Evolutionary conservation across 1,284 basidiomycete genomes (phyloP), one percentile per base, ranked within the genome.

Genomic region (Trichosporon sp.): DNA sequence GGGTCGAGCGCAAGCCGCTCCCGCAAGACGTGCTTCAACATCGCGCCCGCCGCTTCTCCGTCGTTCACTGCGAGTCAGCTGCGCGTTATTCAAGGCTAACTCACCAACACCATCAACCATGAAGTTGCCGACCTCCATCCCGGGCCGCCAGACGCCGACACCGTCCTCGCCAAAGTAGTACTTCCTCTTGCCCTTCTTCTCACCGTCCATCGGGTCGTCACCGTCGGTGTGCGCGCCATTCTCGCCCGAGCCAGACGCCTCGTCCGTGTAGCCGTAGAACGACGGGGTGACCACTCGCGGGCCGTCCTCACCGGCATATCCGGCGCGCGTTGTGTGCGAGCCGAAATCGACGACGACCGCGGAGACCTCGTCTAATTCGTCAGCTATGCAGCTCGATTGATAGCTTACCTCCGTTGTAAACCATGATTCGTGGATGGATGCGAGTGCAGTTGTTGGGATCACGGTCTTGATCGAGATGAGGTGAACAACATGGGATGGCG

Each of bases 301-400:
- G 14, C 92, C 90, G 81, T 99, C 97, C 84, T 99, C 96, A 66
- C 97, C 97, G 16, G 97, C 96, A 83, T 96, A 97, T 65, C 97
- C 97, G 26, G 93, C 94, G 79, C 96, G 91, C 71, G 95, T 87
- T 19, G 93, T 91, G 65, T 92, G 92, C 48, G 92, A 88, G 65
- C 97, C 97, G 79, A 98, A 92, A 85, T 99, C 97, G 69, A 99
- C 86, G 48, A 99, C 97, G 69, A 99, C 87, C 26, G 96, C 97
- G 66, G 94, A 93, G 64, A 99, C 95, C 73, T 84, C 83, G 74
- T 84, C 83, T 84, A 71, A 0, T 35, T 65, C 16, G 51, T 71
- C 12, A 69, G 66, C 68, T 43, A 12, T 12, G 38, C 26, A 4
- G 26, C 56, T 16, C 26, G 26, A 26, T 26, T 26, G 26, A 26